Evolutionary conservation across 768 basidiomycete species (phyloP).

Genomic region (Agrocybe pediades): DNA sequence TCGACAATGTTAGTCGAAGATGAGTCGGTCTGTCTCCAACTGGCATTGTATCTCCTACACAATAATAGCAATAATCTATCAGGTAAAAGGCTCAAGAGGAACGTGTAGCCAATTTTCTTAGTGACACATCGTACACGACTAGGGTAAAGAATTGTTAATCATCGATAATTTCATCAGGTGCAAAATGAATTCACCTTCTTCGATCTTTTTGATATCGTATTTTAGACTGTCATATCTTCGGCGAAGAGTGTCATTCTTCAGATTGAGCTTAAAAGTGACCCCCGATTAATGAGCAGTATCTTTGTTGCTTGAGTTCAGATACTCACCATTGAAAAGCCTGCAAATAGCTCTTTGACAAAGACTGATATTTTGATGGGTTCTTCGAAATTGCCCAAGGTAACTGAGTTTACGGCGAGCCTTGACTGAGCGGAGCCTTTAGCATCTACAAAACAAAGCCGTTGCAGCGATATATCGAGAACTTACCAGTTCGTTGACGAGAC

Average conservation of each 20-base stretch:
- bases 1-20: no score
- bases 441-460: not conserved
- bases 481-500: conserved; percentile 79
- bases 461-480: conserved; percentile 17
- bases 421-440: conserved; percentile 48
- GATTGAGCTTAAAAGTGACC: conserved; percentile 55
- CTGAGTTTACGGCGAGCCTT: conserved; percentile 75
- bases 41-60: no score
- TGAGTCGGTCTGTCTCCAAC: no score
- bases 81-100: not conserved
- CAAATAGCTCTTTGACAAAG: conserved; percentile 80
- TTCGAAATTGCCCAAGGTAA: conserved; percentile 82
- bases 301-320: not conserved
- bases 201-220: conserved; percentile 87
- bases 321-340: conserved; percentile 81
- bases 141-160: not conserved
- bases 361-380: conserved; percentile 75
- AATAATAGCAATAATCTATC: no score
- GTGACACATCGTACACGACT: conserved; percentile 88
- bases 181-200: conserved; percentile 62
- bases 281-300: not conserved
- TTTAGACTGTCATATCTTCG: conserved; percentile 81
- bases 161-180: not conserved
- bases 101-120: conserved; percentile 56
- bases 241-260: conserved; percentile 78